phyloP scores from a whole-genome alignment of 129 eudicot genomes.

The Lactuca saligna region DNA sequence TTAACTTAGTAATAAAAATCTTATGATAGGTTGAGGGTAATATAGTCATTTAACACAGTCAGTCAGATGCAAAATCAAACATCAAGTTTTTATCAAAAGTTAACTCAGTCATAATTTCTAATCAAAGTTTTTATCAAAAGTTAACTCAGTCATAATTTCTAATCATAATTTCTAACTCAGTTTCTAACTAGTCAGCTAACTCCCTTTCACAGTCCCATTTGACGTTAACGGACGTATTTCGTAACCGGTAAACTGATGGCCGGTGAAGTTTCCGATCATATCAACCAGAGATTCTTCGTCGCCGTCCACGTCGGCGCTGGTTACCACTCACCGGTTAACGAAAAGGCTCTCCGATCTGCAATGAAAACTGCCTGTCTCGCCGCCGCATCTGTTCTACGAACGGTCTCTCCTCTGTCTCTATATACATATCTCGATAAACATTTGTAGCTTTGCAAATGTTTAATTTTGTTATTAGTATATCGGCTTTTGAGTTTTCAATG shows the following conservation, averaged over 20 bases:
- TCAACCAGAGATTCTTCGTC: slow-evolving; percentile 57
- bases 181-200: too few relatives aligned
- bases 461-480: neutral
- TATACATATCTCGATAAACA: neutral
- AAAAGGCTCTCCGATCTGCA: slow-evolving; percentile 86
- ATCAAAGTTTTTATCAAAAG: too few relatives aligned
- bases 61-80: too few relatives aligned
- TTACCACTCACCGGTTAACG: slow-evolving; percentile 83
- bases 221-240: neutral
- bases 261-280: slow-evolving; percentile 40
- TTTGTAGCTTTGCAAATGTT: neutral
- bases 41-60: too few relatives aligned
- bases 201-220: neutral
- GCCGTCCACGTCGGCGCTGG: slow-evolving; percentile 99
- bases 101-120: too few relatives aligned
- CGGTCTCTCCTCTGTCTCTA: slow-evolving; percentile 44
- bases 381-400: slow-evolving; percentile 68
- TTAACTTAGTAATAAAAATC: too few relatives aligned
- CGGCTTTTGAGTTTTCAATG: neutral
- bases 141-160: too few relatives aligned
- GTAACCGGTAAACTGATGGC: slow-evolving; percentile 37
- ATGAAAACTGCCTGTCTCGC: slow-evolving; percentile 92
- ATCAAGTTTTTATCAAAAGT: too few relatives aligned
- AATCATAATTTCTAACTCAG: too few relatives aligned
- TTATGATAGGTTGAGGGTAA: too few relatives aligned